Conservation (phyloP, 2,329 filamentous ascomycete species). For the Tolypocladium pustulatum region DNA sequence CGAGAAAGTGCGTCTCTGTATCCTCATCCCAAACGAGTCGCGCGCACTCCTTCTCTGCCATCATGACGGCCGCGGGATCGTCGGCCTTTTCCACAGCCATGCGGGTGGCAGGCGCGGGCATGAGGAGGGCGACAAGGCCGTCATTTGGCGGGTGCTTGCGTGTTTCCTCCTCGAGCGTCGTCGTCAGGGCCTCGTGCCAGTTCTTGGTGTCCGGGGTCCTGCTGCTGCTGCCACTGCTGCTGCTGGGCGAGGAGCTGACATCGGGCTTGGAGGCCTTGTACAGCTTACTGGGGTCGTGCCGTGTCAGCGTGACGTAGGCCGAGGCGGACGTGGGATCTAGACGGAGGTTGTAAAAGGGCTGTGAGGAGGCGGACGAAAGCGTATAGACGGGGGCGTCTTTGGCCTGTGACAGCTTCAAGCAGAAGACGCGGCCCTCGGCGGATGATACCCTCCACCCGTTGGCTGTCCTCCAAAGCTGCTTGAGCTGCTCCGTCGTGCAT, state of each 20-base stretch:
- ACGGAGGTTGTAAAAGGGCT: conserved; percentile 59
- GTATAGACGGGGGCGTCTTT: conserved; percentile 56
- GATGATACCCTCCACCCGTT: conserved; percentile 58
- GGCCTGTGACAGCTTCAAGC: conserved; percentile 44
- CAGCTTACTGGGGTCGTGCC: conserved; percentile 49
- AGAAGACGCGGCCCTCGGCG: conserved; percentile 48
- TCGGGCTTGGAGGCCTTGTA: conserved; percentile 32
- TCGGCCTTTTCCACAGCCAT: conserved; percentile 50
- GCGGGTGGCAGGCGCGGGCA: conserved; percentile 54
- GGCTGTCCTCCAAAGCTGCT: conserved; percentile 56
- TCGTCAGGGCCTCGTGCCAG: conserved; percentile 48
- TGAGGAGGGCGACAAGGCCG: conserved; percentile 57
- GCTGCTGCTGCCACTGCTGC: conserved; percentile 12
- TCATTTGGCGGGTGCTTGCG: conserved; percentile 46
- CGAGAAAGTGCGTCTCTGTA: conserved; percentile 47
- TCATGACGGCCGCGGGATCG: conserved; percentile 47
- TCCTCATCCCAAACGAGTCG: conserved; percentile 63
- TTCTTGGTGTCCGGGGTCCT: conserved; percentile 29
- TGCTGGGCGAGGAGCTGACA: conserved; percentile 12
- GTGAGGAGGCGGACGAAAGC: conserved; percentile 42
- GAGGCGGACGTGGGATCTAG: conserved; percentile 54
- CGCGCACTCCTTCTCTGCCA: conserved; percentile 59
- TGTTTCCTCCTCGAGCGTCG: conserved; percentile 45
- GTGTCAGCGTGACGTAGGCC: conserved; percentile 47
- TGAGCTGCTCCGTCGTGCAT: conserved; percentile 50